Evolutionary conservation across 495 filamentous ascomycete species (phyloP).

Genomic region (Diplogelasinospora grovesii): DNA sequence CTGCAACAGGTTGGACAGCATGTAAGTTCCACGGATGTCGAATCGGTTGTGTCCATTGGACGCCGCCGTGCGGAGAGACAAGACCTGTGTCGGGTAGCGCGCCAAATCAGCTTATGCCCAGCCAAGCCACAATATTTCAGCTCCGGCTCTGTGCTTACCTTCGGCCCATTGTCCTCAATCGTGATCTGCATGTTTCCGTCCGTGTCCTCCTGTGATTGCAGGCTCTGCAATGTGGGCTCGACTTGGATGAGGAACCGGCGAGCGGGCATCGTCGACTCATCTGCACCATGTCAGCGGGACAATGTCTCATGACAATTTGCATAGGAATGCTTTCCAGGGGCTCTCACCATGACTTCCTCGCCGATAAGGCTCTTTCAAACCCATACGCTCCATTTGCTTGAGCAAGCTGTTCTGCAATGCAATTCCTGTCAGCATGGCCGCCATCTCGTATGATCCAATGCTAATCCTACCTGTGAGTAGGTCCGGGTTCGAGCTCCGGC

Average conservation of each 20-base stretch:
- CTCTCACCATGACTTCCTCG: constrained; percentile 43
- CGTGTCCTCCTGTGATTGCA: constrained; percentile 79
- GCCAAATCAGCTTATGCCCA: constrained; percentile 10
- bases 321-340: neutral
- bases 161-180: constrained; percentile 89
- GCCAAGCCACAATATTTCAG: constrained; percentile 6
- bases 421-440: constrained; percentile 16
- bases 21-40: constrained; percentile 89
- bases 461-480: constrained; percentile 36
- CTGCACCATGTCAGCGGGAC: constrained; percentile 17
- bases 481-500: constrained; percentile 38
- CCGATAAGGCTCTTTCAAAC: constrained; percentile 36
- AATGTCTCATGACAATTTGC: neutral
- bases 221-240: constrained; percentile 60
- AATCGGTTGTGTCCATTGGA: constrained; percentile 78
- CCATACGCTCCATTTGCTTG: constrained; percentile 38
- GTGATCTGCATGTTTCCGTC: constrained; percentile 93
- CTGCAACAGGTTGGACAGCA: constrained; percentile 90
- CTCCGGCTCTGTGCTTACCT: constrained; percentile 47
- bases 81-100: constrained; percentile 50
- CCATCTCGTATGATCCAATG: neutral
- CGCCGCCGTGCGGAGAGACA: constrained; percentile 76
- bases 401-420: constrained; percentile 33
- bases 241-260: constrained; percentile 75
- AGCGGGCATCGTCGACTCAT: constrained; percentile 40